Base-by-base conservation (phyloP, 164 flowering plant genomes). In the Platanus orientalis region DNA sequence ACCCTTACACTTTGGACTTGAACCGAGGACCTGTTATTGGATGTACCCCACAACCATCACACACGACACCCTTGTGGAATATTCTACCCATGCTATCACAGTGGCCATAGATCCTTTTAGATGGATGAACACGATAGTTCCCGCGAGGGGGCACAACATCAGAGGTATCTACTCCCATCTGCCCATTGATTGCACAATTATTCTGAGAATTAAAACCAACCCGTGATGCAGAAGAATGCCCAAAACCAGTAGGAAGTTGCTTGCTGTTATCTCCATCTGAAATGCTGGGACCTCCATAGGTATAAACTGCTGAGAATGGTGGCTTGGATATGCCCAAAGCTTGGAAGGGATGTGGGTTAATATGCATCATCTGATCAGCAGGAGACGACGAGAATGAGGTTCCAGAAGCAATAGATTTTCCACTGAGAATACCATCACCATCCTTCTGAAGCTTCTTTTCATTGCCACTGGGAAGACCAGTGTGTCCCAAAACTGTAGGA, bases 1-100 rank as follows among this genome's bases (percentile, higher is more conserved):
- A 45, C 60, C 44, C 95, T 81, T 84, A 94, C 99, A 85, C 89
- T 88, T 77, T 81, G 9, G 99, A 94, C 73, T 89, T 89, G 80
- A 74, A 91, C 16, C 99, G 84, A 30, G 93, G 84, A 9, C 99
- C 99, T 59, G 78, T 77, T 19, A 94, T 91, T 10, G 99, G 99
- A 77, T 78, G 74, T 63, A 78, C 83, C 12, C 90, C 96, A 76
- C 99, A 94, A 19, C 86, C 94, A 81, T 91, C 97, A 64, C 99
- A 94, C 1, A 58, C 78, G 57, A 94, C 75, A 56, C 96, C 97
- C 51, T 61, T 79, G 64, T 94, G 99, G 73, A 89, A 83, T 7
- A 79, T 65, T 36, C 73, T 70, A 7, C 74, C 79, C 66, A 62
- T 53, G 36, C 62, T 66, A 58, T 74, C 80, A 68, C 34, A 29